A percentile compares a stretch with the other conserved stretches of the same genome.
phyloP scores from a whole-genome alignment of 129 eudicot species.

The Escallonia herrerae region DNA sequence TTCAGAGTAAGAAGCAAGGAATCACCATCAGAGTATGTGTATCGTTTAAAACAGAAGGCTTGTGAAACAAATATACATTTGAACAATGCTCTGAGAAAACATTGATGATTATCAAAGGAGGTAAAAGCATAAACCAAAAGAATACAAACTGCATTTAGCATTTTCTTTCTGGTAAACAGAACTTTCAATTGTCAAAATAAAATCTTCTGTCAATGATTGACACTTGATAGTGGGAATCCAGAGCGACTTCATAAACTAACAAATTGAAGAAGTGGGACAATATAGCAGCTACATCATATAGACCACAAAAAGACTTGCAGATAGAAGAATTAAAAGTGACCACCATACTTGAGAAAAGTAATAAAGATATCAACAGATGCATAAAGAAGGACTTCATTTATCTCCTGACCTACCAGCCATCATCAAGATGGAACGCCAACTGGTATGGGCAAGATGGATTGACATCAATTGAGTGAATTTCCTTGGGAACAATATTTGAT shows the following conservation, averaged over 20 bases:
- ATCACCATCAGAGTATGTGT: no score
- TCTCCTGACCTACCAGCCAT: conserved; percentile 76
- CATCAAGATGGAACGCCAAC: conserved; percentile 91
- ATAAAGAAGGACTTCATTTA: conserved; percentile 4
- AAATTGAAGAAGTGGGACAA: not conserved
- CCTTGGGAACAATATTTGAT: conserved; percentile 59
- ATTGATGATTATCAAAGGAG: no score
- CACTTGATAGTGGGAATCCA: not conserved
- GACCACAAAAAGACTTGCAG: not conserved
- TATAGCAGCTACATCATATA: not conserved
- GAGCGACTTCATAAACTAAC: not conserved
- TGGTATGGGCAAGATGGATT: conserved; percentile 68
- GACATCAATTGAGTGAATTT: conserved; percentile 68
- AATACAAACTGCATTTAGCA: no score
- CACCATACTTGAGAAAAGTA: not conserved
- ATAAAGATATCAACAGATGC: conserved; percentile 3
- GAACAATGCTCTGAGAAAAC: no score
- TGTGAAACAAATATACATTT: no score
- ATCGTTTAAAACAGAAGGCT: no score
- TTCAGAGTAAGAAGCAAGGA: no score
- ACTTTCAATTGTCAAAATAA: no score
- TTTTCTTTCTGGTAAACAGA: no score
- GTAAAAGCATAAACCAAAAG: no score
- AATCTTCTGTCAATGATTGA: no score
- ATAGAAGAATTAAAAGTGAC: conserved; percentile 1